Conservation (phyloP, 2,329 filamentous ascomycete species). For the Aspergillus sp. region DNA sequence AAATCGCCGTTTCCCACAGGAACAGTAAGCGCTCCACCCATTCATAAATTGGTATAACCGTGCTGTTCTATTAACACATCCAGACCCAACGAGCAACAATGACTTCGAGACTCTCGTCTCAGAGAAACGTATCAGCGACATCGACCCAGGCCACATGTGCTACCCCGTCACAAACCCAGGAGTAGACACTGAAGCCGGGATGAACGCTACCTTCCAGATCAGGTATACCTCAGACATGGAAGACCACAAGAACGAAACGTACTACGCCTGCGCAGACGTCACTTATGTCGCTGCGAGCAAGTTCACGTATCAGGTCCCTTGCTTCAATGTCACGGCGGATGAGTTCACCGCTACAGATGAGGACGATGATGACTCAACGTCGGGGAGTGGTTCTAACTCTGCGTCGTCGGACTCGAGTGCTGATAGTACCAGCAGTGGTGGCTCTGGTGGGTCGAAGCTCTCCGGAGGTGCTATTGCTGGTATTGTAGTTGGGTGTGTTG, state of each 20-base stretch:
- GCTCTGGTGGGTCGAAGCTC: conserved; percentile 23
- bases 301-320: conserved; percentile 45
- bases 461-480: conserved; percentile 46
- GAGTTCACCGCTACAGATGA: conserved; percentile 27
- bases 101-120: conserved; percentile 41
- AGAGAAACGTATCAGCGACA: conserved; percentile 34
- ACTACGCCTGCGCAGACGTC: conserved; percentile 51
- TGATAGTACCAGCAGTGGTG: conserved; percentile 7
- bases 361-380: neutral
- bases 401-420: conserved; percentile 13
- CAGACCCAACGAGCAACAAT: conserved; percentile 41
- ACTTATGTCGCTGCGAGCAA: conserved; percentile 42
- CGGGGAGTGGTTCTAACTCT: conserved; percentile 17
- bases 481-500: conserved; percentile 36
- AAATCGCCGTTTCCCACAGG: conserved; percentile 55
- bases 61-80: neutral
- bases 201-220: conserved; percentile 49
- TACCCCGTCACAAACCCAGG: conserved; percentile 42
- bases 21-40: conserved; percentile 41
- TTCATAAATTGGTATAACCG: too few species aligned
- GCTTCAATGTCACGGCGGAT: conserved; percentile 47
- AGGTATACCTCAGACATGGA: conserved; percentile 46
- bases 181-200: conserved; percentile 33
- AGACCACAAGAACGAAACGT: conserved; percentile 43
- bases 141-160: conserved; percentile 47